These are phyloP conservation scores for Suhomyces terraborum DNA, from an alignment of 1,139 yeast species.

Conservation along the genomic window DNA sequence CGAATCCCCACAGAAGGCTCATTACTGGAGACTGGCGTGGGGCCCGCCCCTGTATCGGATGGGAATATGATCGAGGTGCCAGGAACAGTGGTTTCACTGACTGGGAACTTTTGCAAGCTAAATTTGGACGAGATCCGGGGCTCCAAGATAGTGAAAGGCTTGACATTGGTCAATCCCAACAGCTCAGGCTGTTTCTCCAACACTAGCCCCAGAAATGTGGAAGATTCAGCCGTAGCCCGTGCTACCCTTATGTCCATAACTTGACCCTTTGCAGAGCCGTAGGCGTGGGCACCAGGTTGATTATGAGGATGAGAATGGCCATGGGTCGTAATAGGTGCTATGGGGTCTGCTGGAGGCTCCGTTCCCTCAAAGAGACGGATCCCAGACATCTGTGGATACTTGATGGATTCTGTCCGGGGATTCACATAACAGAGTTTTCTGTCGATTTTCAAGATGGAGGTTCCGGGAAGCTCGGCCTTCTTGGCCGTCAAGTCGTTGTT, in stretches of 20 bases:
- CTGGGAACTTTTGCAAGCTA: slow-evolving; percentile 11
- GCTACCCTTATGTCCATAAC: slow-evolving; percentile 5
- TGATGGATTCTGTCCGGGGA: slow-evolving; percentile 13
- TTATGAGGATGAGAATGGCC: no score
- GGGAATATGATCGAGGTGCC: slow-evolving; percentile 16
- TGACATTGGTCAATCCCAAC: slow-evolving; percentile 10
- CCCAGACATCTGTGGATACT: slow-evolving; percentile 14
- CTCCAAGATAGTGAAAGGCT: slow-evolving; percentile 15
- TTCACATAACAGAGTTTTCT: slow-evolving; percentile 12
- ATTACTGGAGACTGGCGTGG: neutral
- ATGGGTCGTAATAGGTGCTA: neutral
- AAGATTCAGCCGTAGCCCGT: neutral
- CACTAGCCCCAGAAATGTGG: neutral
- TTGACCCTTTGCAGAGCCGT: slow-evolving; percentile 6
- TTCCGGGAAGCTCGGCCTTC: slow-evolving; percentile 19
- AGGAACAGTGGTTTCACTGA: slow-evolving; percentile 9
- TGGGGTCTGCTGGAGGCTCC: slow-evolving; percentile 1
- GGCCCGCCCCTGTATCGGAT: slow-evolving; percentile 1
- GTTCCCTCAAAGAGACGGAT: slow-evolving; percentile 9
- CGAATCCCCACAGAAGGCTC: slow-evolving; percentile 4
- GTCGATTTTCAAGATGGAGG: slow-evolving; percentile 16
- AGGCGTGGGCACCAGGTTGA: no score
- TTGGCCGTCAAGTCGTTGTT: slow-evolving; percentile 18
- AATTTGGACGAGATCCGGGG: slow-evolving; percentile 15
- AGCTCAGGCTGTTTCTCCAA: neutral